A percentile compares a stretch with the other conserved stretches of the same genome.
These are phyloP conservation scores for Cytospora chrysosperma DNA, from an alignment of 2,329 filamentous ascomycete genomes.

Conservation along the genomic window DNA sequence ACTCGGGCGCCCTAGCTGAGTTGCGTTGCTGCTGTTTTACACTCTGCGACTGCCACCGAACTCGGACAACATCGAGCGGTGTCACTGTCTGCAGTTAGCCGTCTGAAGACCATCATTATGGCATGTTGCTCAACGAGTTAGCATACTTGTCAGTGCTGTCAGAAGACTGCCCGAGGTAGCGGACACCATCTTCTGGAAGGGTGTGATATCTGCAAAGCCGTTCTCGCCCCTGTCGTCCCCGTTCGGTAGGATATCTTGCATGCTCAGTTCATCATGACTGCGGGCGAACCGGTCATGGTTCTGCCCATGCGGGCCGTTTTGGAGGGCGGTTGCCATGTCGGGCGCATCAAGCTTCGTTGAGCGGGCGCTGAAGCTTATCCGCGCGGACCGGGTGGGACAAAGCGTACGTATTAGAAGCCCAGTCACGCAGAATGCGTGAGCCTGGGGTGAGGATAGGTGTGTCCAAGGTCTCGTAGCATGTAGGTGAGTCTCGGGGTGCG, in stretches of 20 bases:
- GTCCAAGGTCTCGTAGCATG: not conserved
- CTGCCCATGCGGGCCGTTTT: slow-evolving; percentile 32
- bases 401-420: slow-evolving; percentile 7
- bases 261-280: slow-evolving; percentile 35
- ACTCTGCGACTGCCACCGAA: slow-evolving; percentile 86
- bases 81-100: slow-evolving; percentile 61
- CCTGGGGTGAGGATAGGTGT: slow-evolving; percentile 9
- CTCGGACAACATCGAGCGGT: slow-evolving; percentile 92
- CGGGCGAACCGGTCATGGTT: slow-evolving; percentile 39
- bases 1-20: slow-evolving; percentile 50
- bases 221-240: slow-evolving; percentile 35
- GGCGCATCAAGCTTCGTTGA: slow-evolving; percentile 6
- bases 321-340: slow-evolving; percentile 17
- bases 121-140: not conserved
- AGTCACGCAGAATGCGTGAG: slow-evolving; percentile 23
- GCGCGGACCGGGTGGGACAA: not conserved
- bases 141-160: slow-evolving; percentile 81
- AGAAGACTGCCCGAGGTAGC: slow-evolving; percentile 87
- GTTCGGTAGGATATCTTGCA: slow-evolving; percentile 34
- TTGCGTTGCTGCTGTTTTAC: slow-evolving; percentile 32
- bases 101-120: not conserved
- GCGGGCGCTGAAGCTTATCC: slow-evolving; percentile 4
- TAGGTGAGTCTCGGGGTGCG: not conserved
- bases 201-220: slow-evolving; percentile 61
- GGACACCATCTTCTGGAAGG: slow-evolving; percentile 90